Evolutionary conservation across 208 protist genomes (phyloP).

Genomic region (Acanthamoeba sp.): DNA sequence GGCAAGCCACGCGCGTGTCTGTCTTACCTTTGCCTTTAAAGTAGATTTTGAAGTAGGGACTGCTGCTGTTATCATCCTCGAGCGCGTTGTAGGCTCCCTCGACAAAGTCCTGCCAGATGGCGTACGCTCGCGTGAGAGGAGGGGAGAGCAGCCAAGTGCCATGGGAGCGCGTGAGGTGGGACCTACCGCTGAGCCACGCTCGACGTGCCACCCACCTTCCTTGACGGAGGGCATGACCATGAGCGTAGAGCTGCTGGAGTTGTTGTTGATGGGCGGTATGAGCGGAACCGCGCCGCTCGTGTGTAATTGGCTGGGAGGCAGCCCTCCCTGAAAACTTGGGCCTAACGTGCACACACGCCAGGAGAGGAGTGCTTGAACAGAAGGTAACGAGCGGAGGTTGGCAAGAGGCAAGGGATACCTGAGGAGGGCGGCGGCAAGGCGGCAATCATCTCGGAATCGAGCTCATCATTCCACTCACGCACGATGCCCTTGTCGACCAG

Average conservation of each 20-base stretch:
- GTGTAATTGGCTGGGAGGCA: not conserved
- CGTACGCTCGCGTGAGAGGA: not conserved
- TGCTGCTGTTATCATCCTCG: constrained; percentile 27
- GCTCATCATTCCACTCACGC: constrained; percentile 34
- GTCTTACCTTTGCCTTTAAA: constrained; percentile 51
- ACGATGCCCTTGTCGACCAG: constrained; percentile 64
- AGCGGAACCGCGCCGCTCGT: too few relatives aligned
- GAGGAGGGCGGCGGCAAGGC: not conserved
- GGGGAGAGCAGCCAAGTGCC: not conserved
- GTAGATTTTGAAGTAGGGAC: constrained; percentile 40
- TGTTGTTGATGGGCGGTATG: not conserved
- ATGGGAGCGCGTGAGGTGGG: not conserved
- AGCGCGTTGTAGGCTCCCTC: constrained; percentile 52
- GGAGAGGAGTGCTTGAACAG: too few relatives aligned
- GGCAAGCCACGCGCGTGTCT: not conserved
- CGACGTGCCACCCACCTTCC: constrained; percentile 6
- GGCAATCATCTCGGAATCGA: not conserved
- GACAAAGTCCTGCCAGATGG: constrained; percentile 47
- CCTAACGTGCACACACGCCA: too few relatives aligned
- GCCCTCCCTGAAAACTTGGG: too few relatives aligned
- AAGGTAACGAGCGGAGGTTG: too few relatives aligned
- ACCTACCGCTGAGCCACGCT: not conserved
- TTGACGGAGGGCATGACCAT: not conserved
- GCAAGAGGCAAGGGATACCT: too few relatives aligned
- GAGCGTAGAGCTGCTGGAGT: not conserved